phyloP scores from a whole-genome alignment of 306 rosid genomes.

The Crotalaria pallida region DNA sequence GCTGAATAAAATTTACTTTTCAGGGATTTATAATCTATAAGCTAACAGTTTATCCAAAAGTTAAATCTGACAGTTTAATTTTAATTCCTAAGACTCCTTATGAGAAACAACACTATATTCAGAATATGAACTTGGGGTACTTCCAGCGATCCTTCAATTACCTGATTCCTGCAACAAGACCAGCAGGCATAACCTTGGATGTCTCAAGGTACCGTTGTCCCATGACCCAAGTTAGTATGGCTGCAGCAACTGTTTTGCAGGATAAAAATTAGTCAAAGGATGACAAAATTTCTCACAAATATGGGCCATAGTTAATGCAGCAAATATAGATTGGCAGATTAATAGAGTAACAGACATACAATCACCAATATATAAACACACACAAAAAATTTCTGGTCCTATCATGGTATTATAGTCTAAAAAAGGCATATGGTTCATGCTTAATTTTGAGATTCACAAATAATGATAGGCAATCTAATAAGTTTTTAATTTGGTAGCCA shows the following conservation, averaged over 20 bases:
- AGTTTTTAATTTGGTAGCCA: too few relatives aligned
- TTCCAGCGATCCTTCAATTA: slow-evolving; percentile 18
- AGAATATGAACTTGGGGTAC: not conserved
- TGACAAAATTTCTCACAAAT: not conserved
- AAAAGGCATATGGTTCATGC: too few relatives aligned
- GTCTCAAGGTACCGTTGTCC: slow-evolving; percentile 73
- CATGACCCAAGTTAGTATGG: slow-evolving; percentile 59
- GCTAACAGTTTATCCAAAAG: slow-evolving; percentile 2
- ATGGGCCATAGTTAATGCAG: not conserved
- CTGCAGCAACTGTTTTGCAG: slow-evolving; percentile 57
- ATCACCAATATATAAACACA: not conserved
- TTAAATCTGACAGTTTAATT: not conserved
- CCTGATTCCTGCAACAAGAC: slow-evolving; percentile 82
- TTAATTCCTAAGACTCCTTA: not conserved
- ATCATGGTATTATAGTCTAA: not conserved
- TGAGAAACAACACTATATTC: not conserved
- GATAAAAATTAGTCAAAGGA: not conserved
- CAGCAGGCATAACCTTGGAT: slow-evolving; percentile 88
- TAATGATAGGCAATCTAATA: too few relatives aligned
- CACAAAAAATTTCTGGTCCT: not conserved
- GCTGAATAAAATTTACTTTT: too few relatives aligned
- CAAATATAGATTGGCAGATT: not conserved
- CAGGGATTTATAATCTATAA: not conserved
- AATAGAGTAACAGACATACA: not conserved
- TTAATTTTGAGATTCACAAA: too few relatives aligned